Percentiles rank a stretch among this genome's conserved stretches.
Conservation (phyloP, 495 filamentous ascomycete species). For the Endocarpon pusillum region DNA sequence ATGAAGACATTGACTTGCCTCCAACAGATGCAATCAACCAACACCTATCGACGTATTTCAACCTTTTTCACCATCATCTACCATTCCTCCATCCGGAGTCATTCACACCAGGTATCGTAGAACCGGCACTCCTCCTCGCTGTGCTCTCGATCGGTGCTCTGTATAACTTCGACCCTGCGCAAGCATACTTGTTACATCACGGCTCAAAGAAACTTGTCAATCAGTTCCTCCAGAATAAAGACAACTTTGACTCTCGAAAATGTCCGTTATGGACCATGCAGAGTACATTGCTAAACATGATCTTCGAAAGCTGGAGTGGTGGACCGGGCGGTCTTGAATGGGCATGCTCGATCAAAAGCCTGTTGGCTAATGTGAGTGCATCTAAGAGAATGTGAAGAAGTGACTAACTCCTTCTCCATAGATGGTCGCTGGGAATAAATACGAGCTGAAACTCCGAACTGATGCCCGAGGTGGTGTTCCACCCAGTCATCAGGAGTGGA, state of each 20-base stretch:
- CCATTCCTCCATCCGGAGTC: slow-evolving; percentile 92
- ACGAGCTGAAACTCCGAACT: slow-evolving; percentile 81
- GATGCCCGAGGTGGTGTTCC: slow-evolving; percentile 67
- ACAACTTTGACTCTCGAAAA: slow-evolving; percentile 96
- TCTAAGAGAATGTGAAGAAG: background rate
- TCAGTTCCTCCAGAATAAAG: slow-evolving; percentile 93
- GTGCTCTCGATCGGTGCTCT: slow-evolving; percentile 91
- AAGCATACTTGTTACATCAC: slow-evolving; percentile 92
- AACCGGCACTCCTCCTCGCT: slow-evolving; percentile 70
- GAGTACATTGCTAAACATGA: slow-evolving; percentile 89
- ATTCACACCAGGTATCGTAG: slow-evolving; percentile 60
- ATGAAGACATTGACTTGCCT: slow-evolving; percentile 63
- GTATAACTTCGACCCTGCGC: slow-evolving; percentile 92
- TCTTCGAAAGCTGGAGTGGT: slow-evolving; percentile 98
- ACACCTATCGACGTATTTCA: slow-evolving; percentile 90
- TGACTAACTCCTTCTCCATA: slow-evolving; percentile 12
- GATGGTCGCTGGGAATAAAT: slow-evolving; percentile 95
- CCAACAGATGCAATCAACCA: slow-evolving; percentile 61
- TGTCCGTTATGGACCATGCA: slow-evolving; percentile 98
- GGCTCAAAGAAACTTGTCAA: slow-evolving; percentile 92
- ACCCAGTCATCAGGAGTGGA: slow-evolving; percentile 79
- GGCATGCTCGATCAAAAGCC: slow-evolving; percentile 96
- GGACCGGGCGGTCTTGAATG: slow-evolving; percentile 95
- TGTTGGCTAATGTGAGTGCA: slow-evolving; percentile 60
- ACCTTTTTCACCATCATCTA: slow-evolving; percentile 89